A percentile compares a stretch with the other conserved stretches of the same genome.
Conservation (phyloP, 1,284 basidiomycete genomes). For the Cerioporus squamosus region DNA sequence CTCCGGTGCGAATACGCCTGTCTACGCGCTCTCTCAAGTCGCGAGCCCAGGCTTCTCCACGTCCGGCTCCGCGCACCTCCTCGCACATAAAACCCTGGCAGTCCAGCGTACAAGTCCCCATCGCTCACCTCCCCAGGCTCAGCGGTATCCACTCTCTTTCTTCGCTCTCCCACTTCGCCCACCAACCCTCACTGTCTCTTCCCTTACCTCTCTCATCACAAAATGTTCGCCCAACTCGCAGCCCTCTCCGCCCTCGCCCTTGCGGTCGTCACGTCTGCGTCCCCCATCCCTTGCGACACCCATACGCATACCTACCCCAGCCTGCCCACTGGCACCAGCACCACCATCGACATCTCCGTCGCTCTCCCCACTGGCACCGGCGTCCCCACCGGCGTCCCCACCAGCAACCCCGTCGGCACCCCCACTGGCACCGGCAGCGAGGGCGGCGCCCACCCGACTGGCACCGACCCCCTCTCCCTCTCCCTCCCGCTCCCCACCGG, state of each 20-base stretch:
- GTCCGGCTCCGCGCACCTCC: too few relatives aligned
- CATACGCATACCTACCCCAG: neutral
- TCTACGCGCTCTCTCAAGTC: too few relatives aligned
- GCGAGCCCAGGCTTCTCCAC: too few relatives aligned
- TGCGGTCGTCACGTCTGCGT: constrained; percentile 1
- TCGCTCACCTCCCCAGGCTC: neutral
- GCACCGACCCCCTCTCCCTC: neutral
- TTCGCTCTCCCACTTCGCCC: neutral
- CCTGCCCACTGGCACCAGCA: neutral
- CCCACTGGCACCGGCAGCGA: neutral
- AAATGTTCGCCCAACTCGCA: neutral
- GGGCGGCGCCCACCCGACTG: neutral
- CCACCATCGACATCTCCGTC: neutral
- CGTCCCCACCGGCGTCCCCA: neutral
- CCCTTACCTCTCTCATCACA: neutral
- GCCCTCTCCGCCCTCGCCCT: neutral
- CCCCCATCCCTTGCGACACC: neutral
- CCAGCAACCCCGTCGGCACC: neutral
- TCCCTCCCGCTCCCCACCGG: neutral
- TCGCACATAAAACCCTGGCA: neutral
- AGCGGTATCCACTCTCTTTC: neutral
- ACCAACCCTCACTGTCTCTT: neutral
- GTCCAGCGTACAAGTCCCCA: neutral
- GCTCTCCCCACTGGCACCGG: neutral
- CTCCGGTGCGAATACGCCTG: too few relatives aligned